Evolutionary conservation across 83 land plant species (phyloP), one percentile per base, ranked within the genome.

Genomic region (Larix sibirica): DNA sequence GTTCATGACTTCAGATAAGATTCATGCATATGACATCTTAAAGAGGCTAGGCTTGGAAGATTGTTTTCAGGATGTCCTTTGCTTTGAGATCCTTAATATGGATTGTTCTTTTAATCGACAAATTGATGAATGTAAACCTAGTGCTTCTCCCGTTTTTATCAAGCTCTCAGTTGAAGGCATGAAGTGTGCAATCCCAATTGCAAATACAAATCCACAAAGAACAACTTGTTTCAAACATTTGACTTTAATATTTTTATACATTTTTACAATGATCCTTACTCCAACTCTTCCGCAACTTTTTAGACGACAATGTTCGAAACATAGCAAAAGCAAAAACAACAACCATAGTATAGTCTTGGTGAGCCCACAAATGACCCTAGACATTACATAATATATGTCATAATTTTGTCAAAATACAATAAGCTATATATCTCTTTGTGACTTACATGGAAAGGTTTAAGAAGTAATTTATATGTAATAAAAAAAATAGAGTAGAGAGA

Each of bases 81-180:
- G 92, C 82, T 92, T 92, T n/a, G n/a, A n/a, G n/a, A n/a, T n/a
- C n/a, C n/a, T n/a, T n/a, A n/a, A n/a, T n/a, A n/a, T n/a, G n/a
- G 82, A 90, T 59, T 76, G 40, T 74, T 84, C 18, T 68, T 81
- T 13, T 82, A 76, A 31, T 24, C 73, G 79, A 28, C 81, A 78
- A n/a, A 47, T 56, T 63, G 6, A 42, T 9, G 68, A 77, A 4
- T n/a, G 6, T 38, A 50, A 81, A 6, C 74, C 60, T 81, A 14
- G 31, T 60, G 16, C 88, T 84, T 24, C 83, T 47, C 84, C 86
- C 16, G 85, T 87, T 33, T 16, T 90, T 12, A 50, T 93, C 56
- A 93, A 93, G 74, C 95, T 92, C 0, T 90, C 91, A 4, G 0
- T 69, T 62, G 87, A 85, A 13, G 95, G 92, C 83, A 81, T 93